Conservation (phyloP, 805 yeast genomes). For the Pichia californica region DNA sequence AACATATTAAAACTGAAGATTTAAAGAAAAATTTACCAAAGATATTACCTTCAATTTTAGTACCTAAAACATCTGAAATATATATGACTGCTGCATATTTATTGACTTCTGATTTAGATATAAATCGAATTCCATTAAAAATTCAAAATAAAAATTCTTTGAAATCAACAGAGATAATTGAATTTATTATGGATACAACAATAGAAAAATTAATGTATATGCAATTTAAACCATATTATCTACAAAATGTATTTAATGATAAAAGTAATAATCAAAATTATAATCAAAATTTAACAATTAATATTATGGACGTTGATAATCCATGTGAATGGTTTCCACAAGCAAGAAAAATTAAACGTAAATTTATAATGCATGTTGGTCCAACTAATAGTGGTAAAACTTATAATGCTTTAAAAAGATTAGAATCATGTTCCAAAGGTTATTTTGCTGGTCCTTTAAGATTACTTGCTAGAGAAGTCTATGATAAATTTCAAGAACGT, state of each 20-base stretch:
- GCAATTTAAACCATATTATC: conserved; percentile 25
- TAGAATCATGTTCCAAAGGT: conserved; percentile 64
- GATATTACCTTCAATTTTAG: conserved; percentile 7
- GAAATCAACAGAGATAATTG: neutral
- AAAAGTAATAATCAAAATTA: conserved; percentile 28
- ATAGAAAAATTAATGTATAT: conserved; percentile 26
- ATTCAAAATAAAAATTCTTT: conserved; percentile 4
- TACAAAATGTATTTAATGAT: conserved; percentile 24
- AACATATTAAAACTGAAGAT: conserved; percentile 2
- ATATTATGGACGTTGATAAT: conserved; percentile 40
- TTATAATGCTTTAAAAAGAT: conserved; percentile 64
- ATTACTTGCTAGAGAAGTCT: conserved; percentile 84
- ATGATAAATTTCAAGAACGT: conserved; percentile 65
- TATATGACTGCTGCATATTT: conserved; percentile 11
- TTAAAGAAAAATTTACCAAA: conserved; percentile 3
- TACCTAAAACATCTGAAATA: conserved; percentile 12
- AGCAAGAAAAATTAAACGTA: conserved; percentile 73
- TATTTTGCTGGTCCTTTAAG: conserved; percentile 94
- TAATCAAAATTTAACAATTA: conserved; percentile 29
- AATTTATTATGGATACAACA: conserved; percentile 17
- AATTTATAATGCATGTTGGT: conserved; percentile 88
- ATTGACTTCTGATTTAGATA: conserved; percentile 7
- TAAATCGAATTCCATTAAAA: conserved; percentile 12
- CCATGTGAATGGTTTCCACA: conserved; percentile 81
- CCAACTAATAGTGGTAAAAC: conserved; percentile 98